Evolutionary conservation across 2,329 filamentous ascomycete species (phyloP), one percentile per base, ranked within the genome.

Genomic region (Immersiporthe knoxdaviesiana): DNA sequence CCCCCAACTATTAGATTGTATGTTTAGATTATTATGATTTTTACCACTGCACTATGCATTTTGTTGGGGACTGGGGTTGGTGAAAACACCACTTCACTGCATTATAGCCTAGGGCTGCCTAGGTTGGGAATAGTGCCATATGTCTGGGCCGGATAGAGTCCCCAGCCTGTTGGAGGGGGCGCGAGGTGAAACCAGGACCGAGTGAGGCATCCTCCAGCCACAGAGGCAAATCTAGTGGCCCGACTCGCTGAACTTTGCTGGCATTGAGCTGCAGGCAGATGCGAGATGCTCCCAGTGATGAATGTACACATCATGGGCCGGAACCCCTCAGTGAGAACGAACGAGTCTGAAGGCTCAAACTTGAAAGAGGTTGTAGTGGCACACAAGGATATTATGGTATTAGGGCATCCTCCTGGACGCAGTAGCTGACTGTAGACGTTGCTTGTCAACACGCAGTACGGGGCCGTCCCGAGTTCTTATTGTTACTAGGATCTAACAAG

Each of bases 31-130:
- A n/a, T 10, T 11, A n/a, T n/a, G 56, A n/a, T 59, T 32, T 18
- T 37, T 59, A 59, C 56, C 56, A 59, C 56, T 59, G 30, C 56
- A 37, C 56, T 37, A 59, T 37, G 32, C 30, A 59, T 18, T 12
- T n/a, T 24, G 30, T 35, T 35, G 56, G 56, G 56, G 30, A 18
- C 56, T n/a, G 32, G 30, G 56, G 30, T 21, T 30, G 21, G 0
- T 2, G 37, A 37, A 16, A 11, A n/a, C 32, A 14, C 56, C 2
- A 18, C 10, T n/a, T 18, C 6, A 37, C 44, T n/a, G 32, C 1
- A 14, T 37, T 24, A 59, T 59, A 59, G 5, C 14, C 1, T 12
- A 6, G 32, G 30, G 8, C 30, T 37, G 56, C 2, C 18, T 24
- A 18, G 8, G 8, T n/a, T 37, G 32, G 16, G n/a, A n/a, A n/a